Evolutionary conservation across 2,329 filamentous ascomycete genomes (phyloP).

Genomic region (Conoideocrella luteorostrata): DNA sequence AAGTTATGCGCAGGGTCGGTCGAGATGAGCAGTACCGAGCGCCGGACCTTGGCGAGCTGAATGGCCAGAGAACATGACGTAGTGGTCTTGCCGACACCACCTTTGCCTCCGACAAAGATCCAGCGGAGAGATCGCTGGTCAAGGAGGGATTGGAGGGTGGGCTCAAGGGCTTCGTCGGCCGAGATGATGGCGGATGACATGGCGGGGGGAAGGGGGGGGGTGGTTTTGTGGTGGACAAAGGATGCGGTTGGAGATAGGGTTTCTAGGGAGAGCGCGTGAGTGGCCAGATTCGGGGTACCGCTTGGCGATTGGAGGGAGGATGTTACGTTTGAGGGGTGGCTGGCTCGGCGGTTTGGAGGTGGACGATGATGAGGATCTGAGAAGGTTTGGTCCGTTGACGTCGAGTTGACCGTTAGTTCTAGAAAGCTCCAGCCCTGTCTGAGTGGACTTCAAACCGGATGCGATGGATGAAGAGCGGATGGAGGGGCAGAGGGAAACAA

Average conservation of each 20-base stretch:
- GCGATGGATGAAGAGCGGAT: not conserved
- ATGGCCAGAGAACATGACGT: constrained; percentile 98
- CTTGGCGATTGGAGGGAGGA: too few relatives aligned
- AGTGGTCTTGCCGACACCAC: constrained; percentile 98
- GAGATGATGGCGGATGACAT: constrained; percentile 37
- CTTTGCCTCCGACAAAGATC: constrained; percentile 99
- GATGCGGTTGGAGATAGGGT: too few relatives aligned
- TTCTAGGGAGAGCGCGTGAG: too few relatives aligned
- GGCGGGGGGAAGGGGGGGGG: constrained; percentile 5
- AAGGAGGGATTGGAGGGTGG: constrained; percentile 87
- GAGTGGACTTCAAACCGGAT: too few relatives aligned
- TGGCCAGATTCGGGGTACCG: too few relatives aligned
- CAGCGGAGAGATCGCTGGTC: constrained; percentile 93
- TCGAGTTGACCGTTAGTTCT: too few relatives aligned
- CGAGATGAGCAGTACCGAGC: constrained; percentile 93
- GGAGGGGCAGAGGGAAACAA: constrained; percentile 1
- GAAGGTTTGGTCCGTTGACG: not conserved
- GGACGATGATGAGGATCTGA: not conserved
- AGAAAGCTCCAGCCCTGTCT: constrained; percentile 6
- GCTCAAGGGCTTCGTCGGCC: constrained; percentile 72
- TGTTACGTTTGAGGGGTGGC: too few relatives aligned
- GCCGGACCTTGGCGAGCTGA: constrained; percentile 89
- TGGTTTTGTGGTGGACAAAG: too few relatives aligned
- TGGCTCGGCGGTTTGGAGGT: not conserved
- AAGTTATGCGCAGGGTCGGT: constrained; percentile 98